Evolutionary conservation across 805 yeast genomes (phyloP).

Genomic region (Kurtzmaniella fragi): DNA sequence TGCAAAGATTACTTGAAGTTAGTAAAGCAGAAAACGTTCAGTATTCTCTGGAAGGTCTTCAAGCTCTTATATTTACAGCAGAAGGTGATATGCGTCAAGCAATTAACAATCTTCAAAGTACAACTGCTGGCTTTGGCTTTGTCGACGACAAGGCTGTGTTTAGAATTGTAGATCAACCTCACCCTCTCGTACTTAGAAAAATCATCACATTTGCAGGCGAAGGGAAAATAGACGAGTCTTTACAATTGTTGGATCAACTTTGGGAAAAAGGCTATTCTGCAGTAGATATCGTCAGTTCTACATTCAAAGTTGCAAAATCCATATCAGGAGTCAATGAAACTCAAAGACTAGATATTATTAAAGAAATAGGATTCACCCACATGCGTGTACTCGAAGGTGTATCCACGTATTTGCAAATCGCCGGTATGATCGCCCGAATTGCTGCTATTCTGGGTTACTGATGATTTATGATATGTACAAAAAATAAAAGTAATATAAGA

Average conservation of each 20-base stretch:
- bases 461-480: too few relatives aligned
- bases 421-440: constrained; percentile 62
- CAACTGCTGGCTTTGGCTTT: constrained; percentile 87
- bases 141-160: constrained; percentile 93
- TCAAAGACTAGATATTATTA: constrained; percentile 67
- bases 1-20: constrained; percentile 69
- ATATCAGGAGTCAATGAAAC: constrained; percentile 65
- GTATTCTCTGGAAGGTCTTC: constrained; percentile 83
- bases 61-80: constrained; percentile 89
- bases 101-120: constrained; percentile 86
- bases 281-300: constrained; percentile 85
- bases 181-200: constrained; percentile 76
- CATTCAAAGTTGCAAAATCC: constrained; percentile 82
- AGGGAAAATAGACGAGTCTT: constrained; percentile 52
- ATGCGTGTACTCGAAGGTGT: constrained; percentile 94
- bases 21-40: constrained; percentile 65
- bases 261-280: constrained; percentile 94
- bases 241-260: constrained; percentile 57
- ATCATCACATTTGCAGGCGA: constrained; percentile 41
- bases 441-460: too few relatives aligned
- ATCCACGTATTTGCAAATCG: constrained; percentile 76
- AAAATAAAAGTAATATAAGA: too few relatives aligned
- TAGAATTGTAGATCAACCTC: constrained; percentile 94
- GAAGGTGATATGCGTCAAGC: constrained; percentile 99
- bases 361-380: constrained; percentile 86